A percentile compares a stretch with the other conserved stretches of the same genome.
These are phyloP conservation scores for Litchi chinensis DNA, from an alignment of 345 rosid genomes.

Conservation along the genomic window DNA sequence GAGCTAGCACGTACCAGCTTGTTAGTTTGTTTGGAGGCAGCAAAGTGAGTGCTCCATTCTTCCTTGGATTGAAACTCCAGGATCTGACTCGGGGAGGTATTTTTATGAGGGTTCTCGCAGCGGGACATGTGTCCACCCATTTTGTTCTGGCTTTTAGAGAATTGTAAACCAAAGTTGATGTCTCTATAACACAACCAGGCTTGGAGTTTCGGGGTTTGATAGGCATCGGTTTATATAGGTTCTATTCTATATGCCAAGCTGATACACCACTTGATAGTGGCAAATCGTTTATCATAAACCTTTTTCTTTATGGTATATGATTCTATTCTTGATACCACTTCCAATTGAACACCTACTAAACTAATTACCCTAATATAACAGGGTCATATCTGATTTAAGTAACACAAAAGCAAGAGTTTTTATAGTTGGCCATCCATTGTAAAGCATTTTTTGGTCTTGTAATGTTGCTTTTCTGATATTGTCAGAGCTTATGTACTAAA, in stretches of 20 bases:
- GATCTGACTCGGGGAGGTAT: slow-evolving; percentile 23
- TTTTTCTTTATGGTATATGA: not conserved
- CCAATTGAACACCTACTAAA: not conserved
- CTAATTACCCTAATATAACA: not conserved
- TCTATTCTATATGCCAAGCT: not conserved
- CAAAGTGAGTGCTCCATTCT: slow-evolving; percentile 60
- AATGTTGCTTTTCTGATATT: not conserved
- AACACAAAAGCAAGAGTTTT: not conserved
- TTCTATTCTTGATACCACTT: not conserved
- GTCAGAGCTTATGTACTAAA: not conserved
- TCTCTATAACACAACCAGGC: not conserved
- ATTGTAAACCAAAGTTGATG: not conserved
- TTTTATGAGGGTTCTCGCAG: not conserved
- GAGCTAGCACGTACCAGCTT: slow-evolving; percentile 49
- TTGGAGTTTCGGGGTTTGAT: not conserved
- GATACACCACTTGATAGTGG: not conserved
- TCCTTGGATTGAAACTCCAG: slow-evolving; percentile 51
- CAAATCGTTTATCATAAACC: not conserved
- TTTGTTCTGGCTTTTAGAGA: not conserved
- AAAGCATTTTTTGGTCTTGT: not conserved
- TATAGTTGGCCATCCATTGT: not conserved
- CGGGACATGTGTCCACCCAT: slow-evolving; percentile 33
- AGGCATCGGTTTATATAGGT: slow-evolving; percentile 27
- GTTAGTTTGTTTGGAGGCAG: slow-evolving; percentile 53
- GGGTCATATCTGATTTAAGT: not conserved